phyloP scores from a whole-genome alignment of 1,284 basidiomycete species.

The Tausonia pullulans region DNA sequence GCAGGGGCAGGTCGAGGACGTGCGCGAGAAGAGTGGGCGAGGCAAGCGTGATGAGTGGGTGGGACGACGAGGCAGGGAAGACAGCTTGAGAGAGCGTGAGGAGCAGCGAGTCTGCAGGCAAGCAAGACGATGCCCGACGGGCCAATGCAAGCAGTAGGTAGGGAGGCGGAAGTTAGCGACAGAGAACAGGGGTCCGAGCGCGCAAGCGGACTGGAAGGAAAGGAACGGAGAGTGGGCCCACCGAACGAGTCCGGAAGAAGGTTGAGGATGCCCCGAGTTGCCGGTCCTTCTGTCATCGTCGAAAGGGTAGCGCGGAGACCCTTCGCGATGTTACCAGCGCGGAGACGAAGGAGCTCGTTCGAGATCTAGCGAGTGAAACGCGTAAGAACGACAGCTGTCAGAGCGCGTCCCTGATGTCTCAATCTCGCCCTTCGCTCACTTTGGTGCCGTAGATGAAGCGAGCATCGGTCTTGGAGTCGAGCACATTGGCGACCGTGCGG shows the following conservation, averaged over 20 bases:
- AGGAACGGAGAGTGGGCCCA: not conserved
- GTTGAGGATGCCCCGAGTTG: constrained; percentile 2
- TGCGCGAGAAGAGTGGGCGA: constrained; percentile 8
- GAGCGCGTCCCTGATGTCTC: not conserved
- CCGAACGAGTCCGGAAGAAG: constrained; percentile 14
- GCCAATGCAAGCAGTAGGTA: constrained; percentile 11
- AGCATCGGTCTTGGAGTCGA: constrained; percentile 10
- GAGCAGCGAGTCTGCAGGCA: constrained; percentile 28
- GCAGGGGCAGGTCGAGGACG: constrained; percentile 22
- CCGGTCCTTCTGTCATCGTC: not conserved
- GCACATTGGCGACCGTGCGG: constrained; percentile 28
- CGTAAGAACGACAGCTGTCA: not conserved
- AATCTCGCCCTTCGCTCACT: constrained; percentile 6
- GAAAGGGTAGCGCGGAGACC: not conserved
- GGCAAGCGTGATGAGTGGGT: not conserved
- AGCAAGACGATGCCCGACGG: constrained; percentile 22
- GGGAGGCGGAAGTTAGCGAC: not conserved
- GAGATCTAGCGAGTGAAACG: constrained; percentile 6
- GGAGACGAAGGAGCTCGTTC: constrained; percentile 14
- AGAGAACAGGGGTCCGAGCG: not conserved
- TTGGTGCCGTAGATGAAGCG: constrained; percentile 28
- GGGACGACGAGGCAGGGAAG: not conserved
- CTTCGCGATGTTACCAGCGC: constrained; percentile 12
- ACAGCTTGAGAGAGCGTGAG: constrained; percentile 18
- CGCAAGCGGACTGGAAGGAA: not conserved